phyloP scores from a whole-genome alignment of 2,329 filamentous ascomycete genomes.

The Ploettnerulaceae sp. region DNA sequence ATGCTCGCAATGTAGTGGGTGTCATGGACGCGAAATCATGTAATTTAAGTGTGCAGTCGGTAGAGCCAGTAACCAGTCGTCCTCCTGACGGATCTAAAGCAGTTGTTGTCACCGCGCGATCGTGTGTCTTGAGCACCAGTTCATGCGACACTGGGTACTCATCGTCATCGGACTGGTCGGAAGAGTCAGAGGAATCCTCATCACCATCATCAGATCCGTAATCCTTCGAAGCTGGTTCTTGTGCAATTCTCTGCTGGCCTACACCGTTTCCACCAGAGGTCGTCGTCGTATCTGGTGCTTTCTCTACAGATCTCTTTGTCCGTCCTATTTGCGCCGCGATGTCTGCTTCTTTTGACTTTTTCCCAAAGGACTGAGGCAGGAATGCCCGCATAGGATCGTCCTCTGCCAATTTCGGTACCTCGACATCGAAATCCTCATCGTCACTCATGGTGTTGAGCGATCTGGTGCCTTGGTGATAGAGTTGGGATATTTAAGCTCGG shows the following conservation, averaged over 20 bases:
- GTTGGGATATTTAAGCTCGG: background rate
- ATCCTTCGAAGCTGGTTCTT: slow-evolving; percentile 35
- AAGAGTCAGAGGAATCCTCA: slow-evolving; percentile 51
- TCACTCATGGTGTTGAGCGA: slow-evolving; percentile 51
- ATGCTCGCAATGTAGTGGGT: slow-evolving; percentile 86
- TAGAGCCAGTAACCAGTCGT: slow-evolving; percentile 82
- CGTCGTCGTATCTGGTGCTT: slow-evolving; percentile 25
- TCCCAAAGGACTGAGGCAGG: slow-evolving; percentile 80
- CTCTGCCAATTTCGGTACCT: slow-evolving; percentile 48
- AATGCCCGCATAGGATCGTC: slow-evolving; percentile 73
- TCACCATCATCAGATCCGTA: slow-evolving; percentile 41
- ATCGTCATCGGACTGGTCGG: slow-evolving; percentile 66
- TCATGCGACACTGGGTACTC: slow-evolving; percentile 92
- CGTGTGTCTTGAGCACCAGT: slow-evolving; percentile 86
- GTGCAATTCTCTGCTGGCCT: slow-evolving; percentile 27
- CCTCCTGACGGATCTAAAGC: slow-evolving; percentile 81
- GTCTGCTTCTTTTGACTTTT: slow-evolving; percentile 68
- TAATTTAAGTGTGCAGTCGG: slow-evolving; percentile 85
- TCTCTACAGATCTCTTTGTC: slow-evolving; percentile 56
- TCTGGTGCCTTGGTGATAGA: slow-evolving; percentile 5
- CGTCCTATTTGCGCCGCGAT: slow-evolving; percentile 76
- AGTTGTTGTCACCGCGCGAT: slow-evolving; percentile 77
- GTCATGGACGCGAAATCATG: slow-evolving; percentile 97
- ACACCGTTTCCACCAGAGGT: slow-evolving; percentile 24
- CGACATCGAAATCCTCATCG: slow-evolving; percentile 55